Conservation (phyloP, 768 basidiomycete species). For the Gautieria morchelliformis region DNA sequence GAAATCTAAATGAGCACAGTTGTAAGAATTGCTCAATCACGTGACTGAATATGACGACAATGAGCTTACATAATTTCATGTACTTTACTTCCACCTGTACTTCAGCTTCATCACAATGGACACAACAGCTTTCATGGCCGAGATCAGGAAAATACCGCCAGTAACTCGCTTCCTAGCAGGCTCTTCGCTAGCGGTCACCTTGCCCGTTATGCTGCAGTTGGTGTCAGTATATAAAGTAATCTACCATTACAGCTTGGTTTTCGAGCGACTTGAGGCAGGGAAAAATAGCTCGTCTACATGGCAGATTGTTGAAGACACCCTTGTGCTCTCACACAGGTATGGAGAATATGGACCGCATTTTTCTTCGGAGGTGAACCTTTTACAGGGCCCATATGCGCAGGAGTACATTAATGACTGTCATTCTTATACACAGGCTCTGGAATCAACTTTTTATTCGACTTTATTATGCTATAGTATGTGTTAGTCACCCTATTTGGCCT, state of each 20-base stretch:
- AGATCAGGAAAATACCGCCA: constrained; percentile 74
- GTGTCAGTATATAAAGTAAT: constrained; percentile 44
- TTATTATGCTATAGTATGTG: constrained; percentile 62
- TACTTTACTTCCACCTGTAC: background rate
- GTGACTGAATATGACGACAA: no score
- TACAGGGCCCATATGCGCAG: background rate
- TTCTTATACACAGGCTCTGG: constrained; percentile 35
- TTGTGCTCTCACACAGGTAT: constrained; percentile 37
- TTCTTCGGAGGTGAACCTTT: constrained; percentile 51
- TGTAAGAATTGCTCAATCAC: no score
- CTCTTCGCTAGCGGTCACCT: constrained; percentile 51
- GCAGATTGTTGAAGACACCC: background rate
- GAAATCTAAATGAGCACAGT: no score
- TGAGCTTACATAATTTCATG: no score
- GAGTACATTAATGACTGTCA: background rate
- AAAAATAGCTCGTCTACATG: constrained; percentile 3
- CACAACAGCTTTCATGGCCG: constrained; percentile 19
- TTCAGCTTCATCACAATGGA: constrained; percentile 5
- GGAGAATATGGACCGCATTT: constrained; percentile 66
- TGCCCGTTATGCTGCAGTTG: constrained; percentile 46
- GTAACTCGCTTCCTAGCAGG: constrained; percentile 64
- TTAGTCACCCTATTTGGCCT: background rate
- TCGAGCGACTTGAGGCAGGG: constrained; percentile 43
- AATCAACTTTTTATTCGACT: constrained; percentile 51
- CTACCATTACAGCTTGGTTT: constrained; percentile 40